phyloP scores from a whole-genome alignment of 75 land plant species.

The Pinus albicaulis region DNA sequence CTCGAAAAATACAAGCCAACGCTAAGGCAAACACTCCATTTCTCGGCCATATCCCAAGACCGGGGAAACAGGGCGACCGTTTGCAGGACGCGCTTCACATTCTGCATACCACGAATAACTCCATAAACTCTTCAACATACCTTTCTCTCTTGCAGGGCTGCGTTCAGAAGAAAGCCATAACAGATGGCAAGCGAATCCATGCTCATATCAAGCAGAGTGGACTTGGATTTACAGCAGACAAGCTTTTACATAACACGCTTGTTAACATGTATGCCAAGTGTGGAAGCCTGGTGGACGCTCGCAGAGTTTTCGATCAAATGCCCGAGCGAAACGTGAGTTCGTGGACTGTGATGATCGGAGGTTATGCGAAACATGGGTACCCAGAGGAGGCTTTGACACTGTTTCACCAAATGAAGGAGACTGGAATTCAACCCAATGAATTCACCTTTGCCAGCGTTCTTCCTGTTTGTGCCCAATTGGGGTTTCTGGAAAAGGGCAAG shows the following conservation, averaged over 20 bases:
- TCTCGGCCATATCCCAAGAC: background rate
- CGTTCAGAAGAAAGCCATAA: background rate
- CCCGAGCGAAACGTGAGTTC: constrained; percentile 32
- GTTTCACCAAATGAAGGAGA: background rate
- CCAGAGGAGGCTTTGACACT: background rate
- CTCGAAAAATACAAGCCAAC: no score
- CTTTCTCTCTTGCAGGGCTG: background rate
- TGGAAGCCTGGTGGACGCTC: constrained; percentile 25
- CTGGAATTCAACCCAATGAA: constrained; percentile 30
- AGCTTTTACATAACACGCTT: constrained; percentile 33
- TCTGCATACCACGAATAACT: background rate
- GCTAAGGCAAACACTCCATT: no score
- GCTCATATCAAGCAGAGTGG: background rate
- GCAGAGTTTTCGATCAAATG: constrained; percentile 45
- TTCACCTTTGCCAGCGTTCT: constrained; percentile 35
- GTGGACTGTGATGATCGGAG: constrained; percentile 54
- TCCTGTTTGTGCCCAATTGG: constrained; percentile 13
- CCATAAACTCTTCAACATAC: background rate
- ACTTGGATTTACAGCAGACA: background rate
- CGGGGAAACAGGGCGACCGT: background rate
- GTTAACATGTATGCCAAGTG: constrained; percentile 30
- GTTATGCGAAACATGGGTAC: background rate
- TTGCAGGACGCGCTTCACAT: background rate
- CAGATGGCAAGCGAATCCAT: background rate
- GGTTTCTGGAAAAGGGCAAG: constrained; percentile 14